Evolutionary conservation across 169 alveolate species (phyloP).

Genomic region (Miamiensis avidus): DNA sequence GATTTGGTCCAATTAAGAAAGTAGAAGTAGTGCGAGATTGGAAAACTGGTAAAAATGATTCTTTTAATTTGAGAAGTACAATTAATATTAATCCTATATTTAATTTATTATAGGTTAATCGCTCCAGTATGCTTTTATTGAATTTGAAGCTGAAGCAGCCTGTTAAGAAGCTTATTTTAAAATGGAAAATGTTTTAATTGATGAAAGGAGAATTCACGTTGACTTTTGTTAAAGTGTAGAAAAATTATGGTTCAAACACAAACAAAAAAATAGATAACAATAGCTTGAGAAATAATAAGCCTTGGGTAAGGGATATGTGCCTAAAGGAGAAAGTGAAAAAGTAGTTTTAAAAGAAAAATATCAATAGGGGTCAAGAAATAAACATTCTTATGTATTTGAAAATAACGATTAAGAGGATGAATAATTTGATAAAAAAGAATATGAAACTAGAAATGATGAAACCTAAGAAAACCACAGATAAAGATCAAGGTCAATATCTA

Average conservation of each 20-base stretch:
- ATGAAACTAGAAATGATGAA: background rate
- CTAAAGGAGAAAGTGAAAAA: background rate
- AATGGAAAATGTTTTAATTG: slow-evolving; percentile 97
- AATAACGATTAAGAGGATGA: background rate
- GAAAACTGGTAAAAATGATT: slow-evolving; percentile 96
- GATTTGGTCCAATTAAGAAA: slow-evolving; percentile 94
- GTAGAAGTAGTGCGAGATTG: slow-evolving; percentile 97
- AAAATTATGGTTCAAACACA: slow-evolving; percentile 27
- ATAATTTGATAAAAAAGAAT: no score
- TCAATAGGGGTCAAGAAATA: background rate
- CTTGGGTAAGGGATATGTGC: background rate
- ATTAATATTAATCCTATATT: no score
- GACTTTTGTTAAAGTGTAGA: slow-evolving; percentile 83
- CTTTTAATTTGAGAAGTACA: no score
- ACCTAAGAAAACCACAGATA: no score
- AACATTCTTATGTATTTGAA: background rate
- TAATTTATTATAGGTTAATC: slow-evolving; percentile 85
- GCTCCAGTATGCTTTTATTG: slow-evolving; percentile 98
- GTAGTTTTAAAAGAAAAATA: background rate
- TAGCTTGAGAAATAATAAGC: slow-evolving; percentile 6
- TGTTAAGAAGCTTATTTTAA: slow-evolving; percentile 96
- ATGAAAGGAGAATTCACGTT: slow-evolving; percentile 92
- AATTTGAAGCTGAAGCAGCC: slow-evolving; percentile 94
- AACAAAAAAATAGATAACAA: background rate
- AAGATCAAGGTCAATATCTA: background rate